phyloP scores from a whole-genome alignment of 331 rosid genomes.

The Malus hybrid region DNA sequence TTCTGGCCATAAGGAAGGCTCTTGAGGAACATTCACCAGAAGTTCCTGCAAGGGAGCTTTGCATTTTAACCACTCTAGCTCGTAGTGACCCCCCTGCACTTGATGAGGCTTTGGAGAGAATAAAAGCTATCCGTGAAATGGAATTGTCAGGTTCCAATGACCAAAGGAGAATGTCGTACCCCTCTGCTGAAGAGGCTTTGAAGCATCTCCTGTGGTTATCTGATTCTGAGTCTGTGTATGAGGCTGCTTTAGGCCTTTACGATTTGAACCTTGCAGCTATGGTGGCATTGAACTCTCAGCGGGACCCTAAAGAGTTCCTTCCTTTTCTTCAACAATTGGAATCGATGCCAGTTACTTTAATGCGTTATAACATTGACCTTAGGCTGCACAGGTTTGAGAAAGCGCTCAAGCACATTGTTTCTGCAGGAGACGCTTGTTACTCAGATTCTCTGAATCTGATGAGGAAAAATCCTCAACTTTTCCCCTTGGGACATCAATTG shows the following conservation, averaged over 20 bases:
- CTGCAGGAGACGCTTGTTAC: constrained; percentile 83
- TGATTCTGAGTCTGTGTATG: constrained; percentile 82
- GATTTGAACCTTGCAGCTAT: constrained; percentile 93
- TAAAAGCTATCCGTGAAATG: constrained; percentile 70
- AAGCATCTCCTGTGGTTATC: constrained; percentile 94
- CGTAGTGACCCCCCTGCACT: constrained; percentile 88
- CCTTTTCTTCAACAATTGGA: constrained; percentile 88
- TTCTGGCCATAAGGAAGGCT: constrained; percentile 73
- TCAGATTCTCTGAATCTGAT: constrained; percentile 72
- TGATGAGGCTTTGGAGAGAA: constrained; percentile 91
- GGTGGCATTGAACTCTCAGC: constrained; percentile 92
- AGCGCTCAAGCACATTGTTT: constrained; percentile 77
- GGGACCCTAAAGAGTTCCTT: constrained; percentile 94
- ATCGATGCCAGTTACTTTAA: constrained; percentile 51
- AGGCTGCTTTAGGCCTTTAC: constrained; percentile 93
- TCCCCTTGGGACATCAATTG: constrained; percentile 76
- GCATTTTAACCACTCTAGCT: constrained; percentile 92
- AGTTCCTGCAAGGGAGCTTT: constrained; percentile 83
- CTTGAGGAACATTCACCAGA: constrained; percentile 70
- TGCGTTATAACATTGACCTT: constrained; percentile 89
- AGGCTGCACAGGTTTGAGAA: constrained; percentile 76
- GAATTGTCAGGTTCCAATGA: constrained; percentile 68
- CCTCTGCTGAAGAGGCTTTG: constrained; percentile 93
- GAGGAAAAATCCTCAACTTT: constrained; percentile 72
- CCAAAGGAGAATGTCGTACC: constrained; percentile 38